These are phyloP conservation scores for Syzygium grande DNA, from an alignment of 345 rosid genomes.

Conservation along the genomic window DNA sequence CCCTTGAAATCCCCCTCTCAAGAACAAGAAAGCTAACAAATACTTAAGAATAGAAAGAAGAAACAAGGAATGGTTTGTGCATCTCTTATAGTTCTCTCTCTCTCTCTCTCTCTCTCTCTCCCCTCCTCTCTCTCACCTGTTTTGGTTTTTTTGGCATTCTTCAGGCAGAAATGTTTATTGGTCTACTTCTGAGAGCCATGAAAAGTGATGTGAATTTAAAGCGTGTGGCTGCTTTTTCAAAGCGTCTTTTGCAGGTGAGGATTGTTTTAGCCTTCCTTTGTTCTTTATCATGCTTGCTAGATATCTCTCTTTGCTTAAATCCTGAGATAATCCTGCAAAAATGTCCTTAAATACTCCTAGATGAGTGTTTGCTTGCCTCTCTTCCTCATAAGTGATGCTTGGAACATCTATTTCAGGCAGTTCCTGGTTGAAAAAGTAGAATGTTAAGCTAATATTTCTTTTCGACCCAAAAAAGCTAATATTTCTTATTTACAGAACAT, in stretches of 20 bases:
- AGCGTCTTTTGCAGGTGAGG: slow-evolving; percentile 79
- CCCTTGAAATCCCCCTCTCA: neutral
- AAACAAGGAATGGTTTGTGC: neutral
- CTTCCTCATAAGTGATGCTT: neutral
- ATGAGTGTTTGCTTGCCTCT: neutral
- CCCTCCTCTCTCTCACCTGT: neutral
- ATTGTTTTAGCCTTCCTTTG: neutral
- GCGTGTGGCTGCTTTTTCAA: slow-evolving; percentile 82
- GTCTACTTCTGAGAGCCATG: slow-evolving; percentile 88
- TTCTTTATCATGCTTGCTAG: neutral
- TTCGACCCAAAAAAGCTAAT: neutral
- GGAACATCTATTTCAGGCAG: neutral
- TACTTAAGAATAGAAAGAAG: neutral
- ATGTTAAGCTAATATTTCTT: neutral
- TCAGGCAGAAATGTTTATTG: slow-evolving; percentile 95
- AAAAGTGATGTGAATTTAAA: slow-evolving; percentile 79
- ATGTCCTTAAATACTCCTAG: neutral
- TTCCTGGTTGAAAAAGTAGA: neutral
- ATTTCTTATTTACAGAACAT: neutral
- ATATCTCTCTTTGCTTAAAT: neutral
- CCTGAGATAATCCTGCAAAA: neutral
- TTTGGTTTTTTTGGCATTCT: neutral
- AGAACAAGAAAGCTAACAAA: neutral
- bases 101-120: neutral
- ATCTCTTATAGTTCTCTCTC: neutral